A percentile compares a stretch with the other conserved stretches of the same genome.
Conservation (phyloP, 2,329 filamentous ascomycete species). For the Myriosclerotinia duriaeana region DNA sequence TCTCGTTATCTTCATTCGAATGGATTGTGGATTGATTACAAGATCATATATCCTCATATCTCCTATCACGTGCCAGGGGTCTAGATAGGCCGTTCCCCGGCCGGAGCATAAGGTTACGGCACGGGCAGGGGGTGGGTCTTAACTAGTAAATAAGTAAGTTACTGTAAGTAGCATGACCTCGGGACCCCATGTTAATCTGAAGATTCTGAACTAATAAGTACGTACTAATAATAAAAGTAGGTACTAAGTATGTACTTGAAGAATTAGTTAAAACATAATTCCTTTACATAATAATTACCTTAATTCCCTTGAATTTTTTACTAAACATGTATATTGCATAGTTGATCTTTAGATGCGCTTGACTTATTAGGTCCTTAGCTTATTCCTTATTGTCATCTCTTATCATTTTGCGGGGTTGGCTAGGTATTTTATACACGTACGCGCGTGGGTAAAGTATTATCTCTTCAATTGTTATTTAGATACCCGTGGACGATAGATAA, state of each 20-base stretch:
- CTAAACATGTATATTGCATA: background rate
- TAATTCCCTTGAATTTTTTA: background rate
- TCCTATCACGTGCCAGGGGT: conserved; percentile 21
- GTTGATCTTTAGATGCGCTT: background rate
- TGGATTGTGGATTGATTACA: no score
- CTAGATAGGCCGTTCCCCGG: conserved; percentile 15
- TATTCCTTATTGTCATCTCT: conserved; percentile 17
- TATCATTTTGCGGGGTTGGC: conserved; percentile 22
- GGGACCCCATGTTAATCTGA: conserved; percentile 5
- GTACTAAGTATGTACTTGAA: no score
- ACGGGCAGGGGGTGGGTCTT: background rate
- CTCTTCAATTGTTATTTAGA: background rate
- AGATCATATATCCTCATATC: conserved; percentile 9
- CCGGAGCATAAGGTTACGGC: conserved; percentile 11
- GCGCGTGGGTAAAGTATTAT: conserved; percentile 12
- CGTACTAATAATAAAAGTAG: no score
- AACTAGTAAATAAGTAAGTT: no score
- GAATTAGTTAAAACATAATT: background rate
- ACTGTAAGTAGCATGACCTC: no score
- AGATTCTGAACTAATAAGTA: no score
- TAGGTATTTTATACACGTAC: background rate
- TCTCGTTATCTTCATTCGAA: background rate
- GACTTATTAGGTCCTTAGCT: background rate
- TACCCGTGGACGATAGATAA: background rate
- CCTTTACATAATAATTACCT: conserved; percentile 18